phyloP scores from a whole-genome alignment of 164 flowering plant species.

The Malania oleifera region DNA sequence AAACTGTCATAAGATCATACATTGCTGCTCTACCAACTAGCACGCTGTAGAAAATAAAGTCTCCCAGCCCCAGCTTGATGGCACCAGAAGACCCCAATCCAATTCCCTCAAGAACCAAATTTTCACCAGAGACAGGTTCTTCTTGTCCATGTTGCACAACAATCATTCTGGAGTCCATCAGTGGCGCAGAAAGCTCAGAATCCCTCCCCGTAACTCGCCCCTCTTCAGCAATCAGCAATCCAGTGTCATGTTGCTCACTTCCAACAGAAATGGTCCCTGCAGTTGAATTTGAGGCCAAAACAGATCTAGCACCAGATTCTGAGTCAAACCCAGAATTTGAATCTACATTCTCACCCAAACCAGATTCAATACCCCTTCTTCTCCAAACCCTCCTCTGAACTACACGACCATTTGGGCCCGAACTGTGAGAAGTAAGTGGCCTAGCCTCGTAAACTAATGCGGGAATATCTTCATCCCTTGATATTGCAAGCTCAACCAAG shows the following conservation, averaged over 20 bases:
- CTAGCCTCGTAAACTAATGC: constrained; percentile 96
- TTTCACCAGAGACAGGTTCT: constrained; percentile 27
- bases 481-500: constrained; percentile 91
- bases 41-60: constrained; percentile 95
- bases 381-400: constrained; percentile 72
- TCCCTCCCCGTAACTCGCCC: constrained; percentile 21
- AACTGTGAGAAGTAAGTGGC: constrained; percentile 46
- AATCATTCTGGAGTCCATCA: constrained; percentile 39
- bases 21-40: constrained; percentile 97
- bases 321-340: constrained; percentile 11
- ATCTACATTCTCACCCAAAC: constrained; percentile 16
- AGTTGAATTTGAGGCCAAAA: constrained; percentile 18
- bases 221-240: constrained; percentile 42
- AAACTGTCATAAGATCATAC: constrained; percentile 94
- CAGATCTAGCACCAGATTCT: constrained; percentile 7
- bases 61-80: constrained; percentile 88
- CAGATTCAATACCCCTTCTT: constrained; percentile 24
- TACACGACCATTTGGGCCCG: constrained; percentile 20
- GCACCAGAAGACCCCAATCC: constrained; percentile 93
- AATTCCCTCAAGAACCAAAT: constrained; percentile 64
- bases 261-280: constrained; percentile 13
- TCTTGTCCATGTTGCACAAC: constrained; percentile 17
- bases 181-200: constrained; percentile 52
- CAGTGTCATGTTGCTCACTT: constrained; percentile 21
- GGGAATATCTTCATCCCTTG: constrained; percentile 96